Evolutionary conservation across 768 basidiomycete species (phyloP), one percentile per base, ranked within the genome.

Genomic region (Rhizopogon sp.): DNA sequence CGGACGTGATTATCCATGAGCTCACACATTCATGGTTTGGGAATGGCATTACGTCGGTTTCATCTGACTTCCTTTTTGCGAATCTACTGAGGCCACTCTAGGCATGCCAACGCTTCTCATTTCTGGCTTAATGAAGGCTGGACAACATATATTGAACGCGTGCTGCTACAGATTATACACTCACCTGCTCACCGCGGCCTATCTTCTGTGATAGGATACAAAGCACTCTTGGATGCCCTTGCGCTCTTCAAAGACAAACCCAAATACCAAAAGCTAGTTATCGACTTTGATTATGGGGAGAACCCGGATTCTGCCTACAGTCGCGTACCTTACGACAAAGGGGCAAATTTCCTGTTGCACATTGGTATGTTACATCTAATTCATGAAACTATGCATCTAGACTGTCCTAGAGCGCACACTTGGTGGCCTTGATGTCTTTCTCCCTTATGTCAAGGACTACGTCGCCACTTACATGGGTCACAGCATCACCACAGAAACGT

Each of bases 131-230:
- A 79, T 62, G 76, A 81, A 68, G 75, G 81, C 35, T 83, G 77
- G 75, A 84, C 83, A 37, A 82, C 80, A 6, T 85, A 84, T 64
- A 72, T 78, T 22, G 84, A 85, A 66, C 73, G 81, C n/a, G 62
- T 83, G 16, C 67, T 83, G 55, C 72, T 74, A 37, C 69, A 72
- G 35, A 63, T 68, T 31, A 69, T 80, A 8, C 75, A 81, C 62
- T 76, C 78, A 1, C 72, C 76, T 39, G 71, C 74, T 3, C 75
- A 73, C 47, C 73, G 81, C 47, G 79, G 76, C 17, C 77, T 85
- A 60, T 73, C 72, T 42, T 82, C 70, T 66, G 68, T 79, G 51
- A 72, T 77, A 58, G 84, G 81, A 2, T 64, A 66, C 14, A 79
- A 78, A 50, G 70, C 72, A 1, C 65, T 85, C 39, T 50, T 67